phyloP scores from a whole-genome alignment of 441 rosid genomes.

The Corymbia calophylla region DNA sequence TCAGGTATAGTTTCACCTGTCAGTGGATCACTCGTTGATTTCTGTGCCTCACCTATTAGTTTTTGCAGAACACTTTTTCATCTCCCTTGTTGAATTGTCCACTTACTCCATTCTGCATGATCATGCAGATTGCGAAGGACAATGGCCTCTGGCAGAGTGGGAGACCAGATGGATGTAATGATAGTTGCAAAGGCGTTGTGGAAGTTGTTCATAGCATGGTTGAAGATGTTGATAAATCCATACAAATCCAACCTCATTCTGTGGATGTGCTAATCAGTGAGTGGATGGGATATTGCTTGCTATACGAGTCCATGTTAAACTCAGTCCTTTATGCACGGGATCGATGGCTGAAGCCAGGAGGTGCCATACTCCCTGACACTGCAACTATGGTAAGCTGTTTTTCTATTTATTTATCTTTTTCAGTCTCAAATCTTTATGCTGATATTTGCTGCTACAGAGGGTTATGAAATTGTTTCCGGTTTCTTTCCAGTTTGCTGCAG shows the following conservation, averaged over 20 bases:
- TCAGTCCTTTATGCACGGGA: slow-evolving; percentile 94
- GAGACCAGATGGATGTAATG: slow-evolving; percentile 16
- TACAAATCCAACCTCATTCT: slow-evolving; percentile 67
- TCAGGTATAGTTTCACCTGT: slow-evolving; percentile 36
- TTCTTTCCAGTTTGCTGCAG: slow-evolving; percentile 58
- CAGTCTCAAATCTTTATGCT: background rate
- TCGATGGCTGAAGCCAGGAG: slow-evolving; percentile 95
- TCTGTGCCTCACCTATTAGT: background rate
- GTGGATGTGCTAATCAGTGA: slow-evolving; percentile 84
- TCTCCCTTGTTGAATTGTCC: background rate
- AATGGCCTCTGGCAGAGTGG: slow-evolving; percentile 42
- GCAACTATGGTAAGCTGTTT: slow-evolving; percentile 68
- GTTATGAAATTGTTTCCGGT: background rate
- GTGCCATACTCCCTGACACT: slow-evolving; percentile 93
- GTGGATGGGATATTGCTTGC: slow-evolving; percentile 98
- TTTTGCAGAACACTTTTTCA: background rate
- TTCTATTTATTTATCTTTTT: background rate
- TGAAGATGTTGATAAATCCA: slow-evolving; percentile 60
- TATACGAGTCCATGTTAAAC: slow-evolving; percentile 88
- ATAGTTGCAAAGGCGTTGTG: slow-evolving; percentile 33
- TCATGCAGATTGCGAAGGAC: slow-evolving; percentile 71
- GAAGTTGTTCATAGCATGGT: slow-evolving; percentile 87
- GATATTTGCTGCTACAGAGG: background rate
- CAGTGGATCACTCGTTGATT: background rate
- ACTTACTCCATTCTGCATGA: background rate